Base-by-base conservation (phyloP, 2,329 filamentous ascomycete species). In the Phaeomoniella chlamydospora region DNA sequence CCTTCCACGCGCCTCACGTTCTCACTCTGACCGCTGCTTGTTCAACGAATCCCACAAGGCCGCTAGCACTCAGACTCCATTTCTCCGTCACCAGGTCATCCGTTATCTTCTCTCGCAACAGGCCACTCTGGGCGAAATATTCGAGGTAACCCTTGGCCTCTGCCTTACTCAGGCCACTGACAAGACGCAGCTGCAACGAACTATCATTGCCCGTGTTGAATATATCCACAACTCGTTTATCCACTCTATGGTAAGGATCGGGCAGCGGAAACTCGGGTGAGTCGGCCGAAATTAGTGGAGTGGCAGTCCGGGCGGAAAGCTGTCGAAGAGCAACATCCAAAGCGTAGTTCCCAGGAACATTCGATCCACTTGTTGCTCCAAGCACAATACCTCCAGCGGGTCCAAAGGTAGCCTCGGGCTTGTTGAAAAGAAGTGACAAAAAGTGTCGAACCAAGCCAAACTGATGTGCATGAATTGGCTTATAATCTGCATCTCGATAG, bases 71-170 rank as follows among this genome's bases (percentile, higher is more conserved):
- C 46, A 94, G 54, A 34, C 76, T 77, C 86, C 87, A 93, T 62
- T 84, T 83, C 67, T 92, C 81, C 15, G 70, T 67, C 22, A 94
- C 79, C 42, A 70, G 67, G 43, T 64, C 64, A 51, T 87, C 77
- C 49, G 82, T 77, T 34, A 94, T 68, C 32, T 64, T 67, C 41
- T 72, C 65, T 43, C 81, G 72, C 51, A 93, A 55, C 53, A 94
- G 66, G 10, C 88, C 90, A 55, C 84, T 92, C 22, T 74, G 75
- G 4, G 84, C 86, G 68, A 88, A 96, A 62, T 94, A 96, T 63
- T 94, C 86, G 75, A 96, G 79, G 47, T 93, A 65, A 1, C 75
- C 70, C 40, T 79, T 72, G 9, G 83, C 77, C 60, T 96, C 88
- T 2, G 68, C 60, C 58, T 78, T 82, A 48, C 65, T 78, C 45